Evolutionary conservation across 2,329 filamentous ascomycete genomes (phyloP), one percentile per base, ranked within the genome.

Genomic region (Ophiostoma ips): DNA sequence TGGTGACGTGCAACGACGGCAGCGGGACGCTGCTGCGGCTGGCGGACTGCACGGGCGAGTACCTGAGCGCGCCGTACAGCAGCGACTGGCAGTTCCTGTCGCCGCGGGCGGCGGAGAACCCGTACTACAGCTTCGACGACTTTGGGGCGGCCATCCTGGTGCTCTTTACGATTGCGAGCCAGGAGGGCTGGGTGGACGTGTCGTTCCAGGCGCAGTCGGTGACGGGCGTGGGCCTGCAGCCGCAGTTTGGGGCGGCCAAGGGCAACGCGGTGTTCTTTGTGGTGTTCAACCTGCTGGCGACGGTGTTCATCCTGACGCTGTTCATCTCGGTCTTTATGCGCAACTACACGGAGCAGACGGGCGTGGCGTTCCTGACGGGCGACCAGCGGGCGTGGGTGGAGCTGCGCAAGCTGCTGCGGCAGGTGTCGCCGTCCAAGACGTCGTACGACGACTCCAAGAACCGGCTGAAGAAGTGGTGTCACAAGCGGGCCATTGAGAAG

Each of bases 311-410:
- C 54, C 74, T 98, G 61, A 98, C 92, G 1, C 71, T 98, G 61
- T 98, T 98, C 65, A 94, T 98, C 45, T 96, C 92, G 51, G 92
- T 98, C 54, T 98, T 98, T 65, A 98, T 98, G 92, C 87, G 92
- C 54, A 98, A 95, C 64, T 98, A 98, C 66, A 98, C 92, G 0
- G 92, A 98, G 66, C 89, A 96, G 66, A 98, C 92, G 0, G 92
- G 92, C 1, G 92, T 98, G 40, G 92, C 92, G 2, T 98, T 90
- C 63, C 70, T 98, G 59, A 98, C 92, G 1, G 84, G 89, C 0
- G 92, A 98, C 59, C 92, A 98, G 63, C 82, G 92, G 58, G 95
- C 90, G 0, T 98, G 92, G 92, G 76, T 98, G 13, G 92, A 98
- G 64, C 67, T 98, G 57, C 79, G 92, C 51, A 98, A 98, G 66